Evolutionary conservation across 2,329 filamentous ascomycete genomes (phyloP).

Genomic region (Nothophoma quercina): DNA sequence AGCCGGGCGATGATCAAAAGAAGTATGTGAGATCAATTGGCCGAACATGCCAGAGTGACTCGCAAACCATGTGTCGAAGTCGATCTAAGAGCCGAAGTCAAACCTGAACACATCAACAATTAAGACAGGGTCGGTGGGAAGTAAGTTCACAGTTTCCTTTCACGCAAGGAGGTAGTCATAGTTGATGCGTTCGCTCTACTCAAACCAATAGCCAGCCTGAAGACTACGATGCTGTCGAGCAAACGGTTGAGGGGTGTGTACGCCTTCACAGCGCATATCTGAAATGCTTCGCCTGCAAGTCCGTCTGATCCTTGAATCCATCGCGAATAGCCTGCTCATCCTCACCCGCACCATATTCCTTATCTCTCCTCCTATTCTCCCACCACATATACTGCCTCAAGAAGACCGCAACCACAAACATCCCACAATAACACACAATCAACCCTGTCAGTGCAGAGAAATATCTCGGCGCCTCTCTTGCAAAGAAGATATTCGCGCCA

Average conservation of each 20-base stretch:
- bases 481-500: constrained; percentile 58
- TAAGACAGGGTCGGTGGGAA: no score
- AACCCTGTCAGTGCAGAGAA: constrained; percentile 55
- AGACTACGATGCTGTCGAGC: background rate
- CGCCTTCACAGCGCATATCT: constrained; percentile 41
- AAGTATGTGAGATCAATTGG: no score
- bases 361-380: constrained; percentile 44
- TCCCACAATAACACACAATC: constrained; percentile 54
- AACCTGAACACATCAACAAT: no score
- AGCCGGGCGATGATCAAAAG: no score
- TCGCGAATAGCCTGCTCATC: constrained; percentile 42
- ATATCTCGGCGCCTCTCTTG: constrained; percentile 54
- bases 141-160: no score
- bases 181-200: no score
- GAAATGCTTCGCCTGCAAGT: constrained; percentile 43
- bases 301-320: constrained; percentile 48
- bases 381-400: constrained; percentile 42
- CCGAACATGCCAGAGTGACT: no score
- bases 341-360: constrained; percentile 35
- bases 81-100: no score
- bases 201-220: no score
- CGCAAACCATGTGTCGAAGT: no score
- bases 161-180: background rate
- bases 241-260: background rate
- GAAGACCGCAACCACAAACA: constrained; percentile 45